phyloP scores from a whole-genome alignment of 768 basidiomycete species.

The Rhodotorula diobovata region DNA sequence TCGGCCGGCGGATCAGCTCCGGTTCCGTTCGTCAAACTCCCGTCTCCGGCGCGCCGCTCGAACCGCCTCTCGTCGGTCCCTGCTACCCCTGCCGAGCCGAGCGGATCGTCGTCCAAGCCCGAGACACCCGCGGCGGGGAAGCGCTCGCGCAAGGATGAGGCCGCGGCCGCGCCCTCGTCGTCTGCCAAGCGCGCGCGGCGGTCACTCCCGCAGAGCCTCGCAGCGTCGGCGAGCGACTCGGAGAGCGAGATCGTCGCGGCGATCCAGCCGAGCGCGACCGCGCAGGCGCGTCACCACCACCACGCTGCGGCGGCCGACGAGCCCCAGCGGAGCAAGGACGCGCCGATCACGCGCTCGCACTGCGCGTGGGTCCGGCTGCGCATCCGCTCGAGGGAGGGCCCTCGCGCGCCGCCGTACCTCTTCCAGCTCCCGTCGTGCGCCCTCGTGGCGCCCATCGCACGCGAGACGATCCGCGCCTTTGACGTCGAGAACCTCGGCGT shows the following conservation, averaged over 20 bases:
- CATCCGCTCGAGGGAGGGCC: neutral
- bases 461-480: constrained; percentile 4
- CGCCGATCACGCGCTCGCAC: constrained; percentile 19
- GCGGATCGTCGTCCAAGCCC: neutral
- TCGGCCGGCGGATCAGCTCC: neutral
- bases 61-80: neutral
- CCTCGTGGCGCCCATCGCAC: constrained; percentile 3
- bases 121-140: neutral
- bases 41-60: neutral
- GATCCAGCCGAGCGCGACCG: no score
- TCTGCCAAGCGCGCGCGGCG: neutral
- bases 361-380: constrained; percentile 9
- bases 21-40: no score
- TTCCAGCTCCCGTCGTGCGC: constrained; percentile 29
- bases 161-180: neutral
- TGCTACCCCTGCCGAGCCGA: neutral
- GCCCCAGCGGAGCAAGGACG: neutral
- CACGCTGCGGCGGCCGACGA: neutral
- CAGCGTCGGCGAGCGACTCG: neutral
- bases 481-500: constrained; percentile 15
- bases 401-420: neutral
- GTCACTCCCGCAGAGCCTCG: neutral
- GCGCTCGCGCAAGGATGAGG: neutral
- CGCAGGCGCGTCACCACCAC: neutral
- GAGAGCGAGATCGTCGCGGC: neutral